Evolutionary conservation across 371 early-diverging fungal species (phyloP).

Genomic region (Mucor indicus): DNA sequence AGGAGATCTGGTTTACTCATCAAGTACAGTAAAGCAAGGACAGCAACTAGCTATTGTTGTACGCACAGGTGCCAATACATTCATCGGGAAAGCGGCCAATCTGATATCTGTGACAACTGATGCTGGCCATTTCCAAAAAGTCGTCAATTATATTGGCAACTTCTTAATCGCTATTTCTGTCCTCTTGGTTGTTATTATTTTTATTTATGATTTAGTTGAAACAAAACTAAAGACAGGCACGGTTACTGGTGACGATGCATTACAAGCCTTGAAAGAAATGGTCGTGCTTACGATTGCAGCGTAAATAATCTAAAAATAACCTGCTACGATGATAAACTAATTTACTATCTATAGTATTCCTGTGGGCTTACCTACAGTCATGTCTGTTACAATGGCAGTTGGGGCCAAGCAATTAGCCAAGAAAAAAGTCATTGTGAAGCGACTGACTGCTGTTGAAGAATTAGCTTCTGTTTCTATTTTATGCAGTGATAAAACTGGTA

Average conservation of each 20-base stretch:
- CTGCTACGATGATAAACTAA: background rate
- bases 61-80: constrained; percentile 84
- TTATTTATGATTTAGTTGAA: constrained; percentile 67
- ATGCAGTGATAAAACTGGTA: constrained; percentile 97
- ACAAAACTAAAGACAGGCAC: constrained; percentile 29
- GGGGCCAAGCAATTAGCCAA: constrained; percentile 91
- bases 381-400: constrained; percentile 96
- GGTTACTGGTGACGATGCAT: constrained; percentile 42
- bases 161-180: constrained; percentile 83
- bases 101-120: constrained; percentile 84
- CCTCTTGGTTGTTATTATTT: constrained; percentile 79
- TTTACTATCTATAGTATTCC: constrained; percentile 64
- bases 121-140: constrained; percentile 89
- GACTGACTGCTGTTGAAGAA: constrained; percentile 93
- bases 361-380: constrained; percentile 94
- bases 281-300: constrained; percentile 94
- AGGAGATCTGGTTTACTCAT: constrained; percentile 82
- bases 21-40: constrained; percentile 89
- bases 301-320: constrained; percentile 21
- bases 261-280: constrained; percentile 74
- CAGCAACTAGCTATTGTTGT: constrained; percentile 86
- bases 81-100: constrained; percentile 89
- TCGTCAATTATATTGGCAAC: constrained; percentile 90
- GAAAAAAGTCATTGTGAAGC: constrained; percentile 93
- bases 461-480: constrained; percentile 92